Conservation (phyloP, 148 eudicot species). For the Camellia granthamiana region DNA sequence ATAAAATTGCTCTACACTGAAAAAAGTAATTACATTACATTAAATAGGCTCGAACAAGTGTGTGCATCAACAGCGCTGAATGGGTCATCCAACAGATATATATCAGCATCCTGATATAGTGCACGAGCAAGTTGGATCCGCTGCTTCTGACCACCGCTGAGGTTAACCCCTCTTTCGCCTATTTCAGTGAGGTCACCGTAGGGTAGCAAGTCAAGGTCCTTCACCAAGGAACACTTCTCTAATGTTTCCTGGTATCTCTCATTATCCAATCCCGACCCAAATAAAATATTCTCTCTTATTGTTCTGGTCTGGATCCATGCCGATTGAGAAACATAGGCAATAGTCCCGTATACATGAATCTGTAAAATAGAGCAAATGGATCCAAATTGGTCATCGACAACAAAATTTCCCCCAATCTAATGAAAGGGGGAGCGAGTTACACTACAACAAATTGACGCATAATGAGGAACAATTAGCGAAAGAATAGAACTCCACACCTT, state of each 20-base stretch:
- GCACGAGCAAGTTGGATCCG: conserved; percentile 94
- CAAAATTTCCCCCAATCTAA: neutral
- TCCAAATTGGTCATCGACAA: neutral
- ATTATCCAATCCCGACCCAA: conserved; percentile 60
- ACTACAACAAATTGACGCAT: too few relatives aligned
- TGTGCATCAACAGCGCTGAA: conserved; percentile 98
- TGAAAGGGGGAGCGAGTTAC: too few relatives aligned
- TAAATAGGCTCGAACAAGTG: conserved; percentile 79
- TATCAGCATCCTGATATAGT: conserved; percentile 76
- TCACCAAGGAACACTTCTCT: conserved; percentile 61
- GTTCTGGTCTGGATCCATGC: conserved; percentile 94
- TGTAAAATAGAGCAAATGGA: conserved; percentile 20
- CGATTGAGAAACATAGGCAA: conserved; percentile 86
- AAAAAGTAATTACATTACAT: conserved; percentile 32
- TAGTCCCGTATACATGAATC: conserved; percentile 66
- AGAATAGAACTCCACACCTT: too few relatives aligned
- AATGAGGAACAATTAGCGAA: too few relatives aligned
- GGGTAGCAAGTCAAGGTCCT: conserved; percentile 83
- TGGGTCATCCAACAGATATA: conserved; percentile 91
- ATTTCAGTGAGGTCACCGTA: conserved; percentile 82
- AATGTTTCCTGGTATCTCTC: conserved; percentile 64
- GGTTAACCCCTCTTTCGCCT: conserved; percentile 93
- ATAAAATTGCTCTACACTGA: neutral
- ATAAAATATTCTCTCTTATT: conserved; percentile 74
- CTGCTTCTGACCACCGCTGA: conserved; percentile 97